Conservation (phyloP, 371 early-diverging fungal genomes). For the Mortierella sp. region DNA sequence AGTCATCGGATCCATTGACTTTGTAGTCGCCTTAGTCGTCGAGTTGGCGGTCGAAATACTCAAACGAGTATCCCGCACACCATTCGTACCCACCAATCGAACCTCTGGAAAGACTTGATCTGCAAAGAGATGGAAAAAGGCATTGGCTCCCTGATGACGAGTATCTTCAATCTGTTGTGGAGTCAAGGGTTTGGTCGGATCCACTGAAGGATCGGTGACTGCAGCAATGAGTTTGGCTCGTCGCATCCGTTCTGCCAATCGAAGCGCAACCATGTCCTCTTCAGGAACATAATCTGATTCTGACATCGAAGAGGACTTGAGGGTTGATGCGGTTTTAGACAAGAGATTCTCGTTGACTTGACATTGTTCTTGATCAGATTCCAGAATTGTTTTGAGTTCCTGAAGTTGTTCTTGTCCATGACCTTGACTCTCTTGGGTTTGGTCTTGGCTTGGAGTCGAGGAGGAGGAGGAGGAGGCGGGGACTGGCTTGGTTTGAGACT, state of each 20-base stretch:
- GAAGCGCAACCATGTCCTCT: slow-evolving; percentile 8
- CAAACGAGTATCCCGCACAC: too few species aligned
- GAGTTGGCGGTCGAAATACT: too few species aligned
- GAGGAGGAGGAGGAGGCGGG: too few species aligned
- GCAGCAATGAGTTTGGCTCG: too few species aligned
- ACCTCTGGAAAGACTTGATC: too few species aligned
- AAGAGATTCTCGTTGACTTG: neutral
- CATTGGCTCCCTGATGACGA: slow-evolving; percentile 22
- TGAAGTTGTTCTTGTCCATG: neutral
- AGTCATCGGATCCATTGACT: neutral
- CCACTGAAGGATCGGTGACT: too few species aligned
- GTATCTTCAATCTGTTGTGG: slow-evolving; percentile 24
- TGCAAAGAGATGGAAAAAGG: slow-evolving; percentile 17
- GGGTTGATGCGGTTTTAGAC: neutral
- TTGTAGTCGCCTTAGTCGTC: neutral
- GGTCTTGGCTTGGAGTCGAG: too few species aligned
- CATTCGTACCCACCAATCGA: neutral
- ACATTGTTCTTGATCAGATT: neutral
- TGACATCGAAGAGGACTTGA: too few species aligned
- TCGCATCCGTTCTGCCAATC: too few species aligned
- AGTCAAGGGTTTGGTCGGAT: neutral
- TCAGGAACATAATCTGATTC: slow-evolving; percentile 1
- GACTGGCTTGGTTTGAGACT: too few species aligned
- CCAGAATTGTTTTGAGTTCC: too few species aligned
- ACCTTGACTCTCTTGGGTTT: too few species aligned